Conservation (phyloP, 306 rosid genomes). For the Rosa persica region DNA sequence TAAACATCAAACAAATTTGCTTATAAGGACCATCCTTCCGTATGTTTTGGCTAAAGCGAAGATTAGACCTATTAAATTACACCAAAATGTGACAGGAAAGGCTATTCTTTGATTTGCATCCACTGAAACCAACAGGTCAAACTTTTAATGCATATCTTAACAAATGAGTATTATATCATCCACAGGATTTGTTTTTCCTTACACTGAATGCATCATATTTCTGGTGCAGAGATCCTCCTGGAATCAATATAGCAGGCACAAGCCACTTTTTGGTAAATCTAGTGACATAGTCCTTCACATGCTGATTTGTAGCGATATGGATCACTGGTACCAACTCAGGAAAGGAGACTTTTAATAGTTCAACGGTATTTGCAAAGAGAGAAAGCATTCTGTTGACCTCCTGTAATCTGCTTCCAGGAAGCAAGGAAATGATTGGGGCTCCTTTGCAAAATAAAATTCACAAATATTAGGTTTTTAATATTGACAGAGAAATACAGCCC, state of each 20-base stretch:
- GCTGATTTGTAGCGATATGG: slow-evolving; percentile 74
- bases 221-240: slow-evolving; percentile 58
- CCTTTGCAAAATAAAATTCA: slow-evolving; percentile 47
- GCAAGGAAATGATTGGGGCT: slow-evolving; percentile 74
- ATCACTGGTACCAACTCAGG: slow-evolving; percentile 61
- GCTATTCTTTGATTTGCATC: not conserved
- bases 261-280: slow-evolving; percentile 63
- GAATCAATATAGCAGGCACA: slow-evolving; percentile 57
- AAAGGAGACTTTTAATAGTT: slow-evolving; percentile 43
- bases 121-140: not conserved
- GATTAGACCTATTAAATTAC: not conserved
- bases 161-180: not conserved
- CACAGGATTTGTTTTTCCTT: slow-evolving; percentile 16
- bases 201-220: slow-evolving; percentile 91
- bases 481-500: not conserved
- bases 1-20: not conserved
- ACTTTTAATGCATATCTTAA: not conserved
- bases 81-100: not conserved
- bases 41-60: not conserved
- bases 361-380: slow-evolving; percentile 57
- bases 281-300: slow-evolving; percentile 54
- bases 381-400: slow-evolving; percentile 86
- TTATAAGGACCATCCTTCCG: not conserved
- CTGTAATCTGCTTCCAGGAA: slow-evolving; percentile 97
- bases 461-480: slow-evolving; percentile 16